These are phyloP conservation scores for Mollisiaceae sp. DNA, from an alignment of 2,329 filamentous ascomycete genomes.

Conservation along the genomic window DNA sequence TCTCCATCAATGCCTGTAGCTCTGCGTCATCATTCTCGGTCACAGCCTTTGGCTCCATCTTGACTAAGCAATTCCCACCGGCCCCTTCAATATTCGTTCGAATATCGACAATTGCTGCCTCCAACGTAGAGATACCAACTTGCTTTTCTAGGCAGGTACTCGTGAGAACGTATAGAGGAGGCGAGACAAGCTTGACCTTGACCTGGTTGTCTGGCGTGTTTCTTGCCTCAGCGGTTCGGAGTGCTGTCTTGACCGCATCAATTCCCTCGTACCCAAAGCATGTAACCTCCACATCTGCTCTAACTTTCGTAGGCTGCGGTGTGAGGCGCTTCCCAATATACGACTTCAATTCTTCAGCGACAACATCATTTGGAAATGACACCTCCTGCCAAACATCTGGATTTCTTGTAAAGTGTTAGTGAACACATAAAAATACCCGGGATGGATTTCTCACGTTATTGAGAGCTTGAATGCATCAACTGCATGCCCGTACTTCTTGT, in stretches of 20 bases:
- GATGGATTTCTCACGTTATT: slow-evolving; percentile 73
- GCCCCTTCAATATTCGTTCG: slow-evolving; percentile 77
- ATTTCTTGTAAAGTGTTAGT: slow-evolving; percentile 62
- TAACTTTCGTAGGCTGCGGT: slow-evolving; percentile 97
- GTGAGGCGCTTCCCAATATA: slow-evolving; percentile 98
- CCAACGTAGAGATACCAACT: slow-evolving; percentile 80
- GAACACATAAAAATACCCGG: slow-evolving; percentile 4
- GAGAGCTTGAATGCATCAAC: slow-evolving; percentile 99
- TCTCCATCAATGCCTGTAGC: slow-evolving; percentile 97
- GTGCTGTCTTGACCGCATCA: slow-evolving; percentile 93
- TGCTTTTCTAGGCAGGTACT: slow-evolving; percentile 95
- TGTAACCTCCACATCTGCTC: slow-evolving; percentile 95
- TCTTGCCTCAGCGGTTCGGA: slow-evolving; percentile 87
- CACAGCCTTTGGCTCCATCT: slow-evolving; percentile 99
- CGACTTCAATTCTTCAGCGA: slow-evolving; percentile 86
- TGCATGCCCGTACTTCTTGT: slow-evolving; percentile 95
- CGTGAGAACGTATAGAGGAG: slow-evolving; percentile 94
- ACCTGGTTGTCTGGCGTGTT: slow-evolving; percentile 94
- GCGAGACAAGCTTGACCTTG: slow-evolving; percentile 98
- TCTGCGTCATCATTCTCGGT: slow-evolving; percentile 98
- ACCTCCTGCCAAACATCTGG: slow-evolving; percentile 95
- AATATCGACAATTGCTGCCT: slow-evolving; percentile 90
- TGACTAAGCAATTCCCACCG: slow-evolving; percentile 82
- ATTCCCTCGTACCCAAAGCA: slow-evolving; percentile 98
- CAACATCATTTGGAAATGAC: slow-evolving; percentile 81